Evolutionary conservation across 495 filamentous ascomycete genomes (phyloP).

Genomic region (Aspergillus kassunensis): DNA sequence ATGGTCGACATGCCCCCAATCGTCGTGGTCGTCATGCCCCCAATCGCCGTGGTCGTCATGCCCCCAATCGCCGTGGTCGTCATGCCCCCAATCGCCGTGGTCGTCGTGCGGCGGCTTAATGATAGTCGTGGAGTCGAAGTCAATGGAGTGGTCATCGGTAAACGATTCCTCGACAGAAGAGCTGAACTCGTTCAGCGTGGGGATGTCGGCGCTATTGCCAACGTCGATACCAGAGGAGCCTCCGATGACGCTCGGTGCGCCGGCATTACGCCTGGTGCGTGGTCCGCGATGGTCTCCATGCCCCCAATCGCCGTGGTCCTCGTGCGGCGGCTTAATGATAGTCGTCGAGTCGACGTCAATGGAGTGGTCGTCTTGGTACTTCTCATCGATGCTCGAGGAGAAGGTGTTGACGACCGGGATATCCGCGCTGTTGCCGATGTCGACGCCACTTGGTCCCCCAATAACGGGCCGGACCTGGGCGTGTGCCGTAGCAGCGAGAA

Average conservation of each 20-base stretch:
- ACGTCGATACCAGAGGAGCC: background rate
- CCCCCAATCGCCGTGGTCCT: background rate
- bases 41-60: no score
- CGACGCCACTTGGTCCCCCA: background rate
- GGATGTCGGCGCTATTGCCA: conserved; percentile 13
- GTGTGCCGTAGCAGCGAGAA: conserved; percentile 35
- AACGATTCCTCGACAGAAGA: conserved; percentile 21
- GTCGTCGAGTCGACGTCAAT: conserved; percentile 1
- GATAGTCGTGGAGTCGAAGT: background rate
- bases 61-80: background rate
- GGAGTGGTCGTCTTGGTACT: conserved; percentile 26
- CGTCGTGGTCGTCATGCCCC: no score
- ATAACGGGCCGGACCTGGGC: conserved; percentile 20
- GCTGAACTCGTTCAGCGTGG: conserved; percentile 11
- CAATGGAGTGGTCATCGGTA: conserved; percentile 25
- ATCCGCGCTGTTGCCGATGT: conserved; percentile 5
- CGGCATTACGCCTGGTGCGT: background rate
- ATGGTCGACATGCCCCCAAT: no score
- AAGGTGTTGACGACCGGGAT: conserved; percentile 16
- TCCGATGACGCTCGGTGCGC: no score
- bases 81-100: background rate
- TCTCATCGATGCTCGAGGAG: conserved; percentile 20
- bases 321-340: background rate
- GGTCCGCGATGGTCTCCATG: background rate
- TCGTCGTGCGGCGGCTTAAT: background rate